Base-by-base conservation (phyloP, 192 early-diverging fungal species). In the Linnemannia zychae region DNA sequence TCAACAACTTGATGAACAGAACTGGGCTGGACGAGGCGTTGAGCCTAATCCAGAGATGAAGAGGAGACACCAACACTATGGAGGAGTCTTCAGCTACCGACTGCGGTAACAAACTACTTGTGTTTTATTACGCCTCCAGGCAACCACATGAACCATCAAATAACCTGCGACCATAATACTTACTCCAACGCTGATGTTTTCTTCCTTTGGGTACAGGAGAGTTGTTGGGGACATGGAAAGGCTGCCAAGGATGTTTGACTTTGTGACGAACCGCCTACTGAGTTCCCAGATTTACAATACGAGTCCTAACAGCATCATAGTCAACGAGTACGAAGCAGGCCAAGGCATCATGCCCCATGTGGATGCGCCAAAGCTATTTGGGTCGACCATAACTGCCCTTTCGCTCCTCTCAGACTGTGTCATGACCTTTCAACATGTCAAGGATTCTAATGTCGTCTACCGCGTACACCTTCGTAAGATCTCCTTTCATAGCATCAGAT, bases 21-120 rank as follows among this genome's bases (percentile, higher is more conserved):
- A 72, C 18, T 94, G 94, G 94, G 82, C 86, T 5, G 94, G 94
- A 31, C 50, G 80, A 52, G 94, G 94, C 5, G 78, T 86, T 18
- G 91, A 89, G 47, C 94, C 90, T 52, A 95, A 91, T 78, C 93
- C 91, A 68, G 94, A 95, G 78, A 83, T 95, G 78, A 90, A 89
- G 53, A 78, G 94, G 67, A 82, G 94, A 34, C 94, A 94, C 11
- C 93, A 93, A 76, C 94, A 94, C 70, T 94, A 93, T 79, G 94
- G 94, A 4, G 82, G 91, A 68, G 76, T 90, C 20, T 95, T 94
- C 71, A 93, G 90, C 66, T 93, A 91, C 84, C 88, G 91, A 49
- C 88, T 90, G 48, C 76, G 92, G 92, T 91, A 88, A 84, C 15
- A 15, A 34, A 47, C 40, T 44, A 9, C 40, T 3, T 57, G 4